A percentile compares a stretch with the other conserved stretches of the same genome.
These are phyloP conservation scores for Fusarium xylarioides DNA, from an alignment of 2,329 filamentous ascomycete genomes.

Conservation along the genomic window DNA sequence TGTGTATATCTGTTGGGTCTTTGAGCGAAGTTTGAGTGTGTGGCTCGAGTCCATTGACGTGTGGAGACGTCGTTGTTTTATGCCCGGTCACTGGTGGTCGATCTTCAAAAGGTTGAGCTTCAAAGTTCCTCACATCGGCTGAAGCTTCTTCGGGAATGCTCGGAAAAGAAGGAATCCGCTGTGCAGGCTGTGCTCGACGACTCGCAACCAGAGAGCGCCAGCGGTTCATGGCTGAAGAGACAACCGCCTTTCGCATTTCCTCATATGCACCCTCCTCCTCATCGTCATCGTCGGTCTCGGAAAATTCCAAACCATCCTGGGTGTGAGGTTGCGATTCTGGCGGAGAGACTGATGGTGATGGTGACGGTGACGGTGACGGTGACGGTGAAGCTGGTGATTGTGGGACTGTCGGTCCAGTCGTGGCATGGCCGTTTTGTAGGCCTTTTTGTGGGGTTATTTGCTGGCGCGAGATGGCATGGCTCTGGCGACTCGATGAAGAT, in stretches of 20 bases:
- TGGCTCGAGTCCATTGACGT: constrained; percentile 19
- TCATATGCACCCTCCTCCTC: constrained; percentile 30
- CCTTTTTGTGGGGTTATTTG: background rate
- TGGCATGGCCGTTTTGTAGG: constrained; percentile 13
- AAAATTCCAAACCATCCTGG: constrained; percentile 7
- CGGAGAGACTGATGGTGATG: constrained; percentile 1
- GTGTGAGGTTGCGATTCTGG: background rate
- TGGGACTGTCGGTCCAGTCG: background rate
- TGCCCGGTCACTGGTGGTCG: constrained; percentile 6
- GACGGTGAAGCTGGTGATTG: constrained; percentile 4
- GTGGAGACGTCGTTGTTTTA: background rate
- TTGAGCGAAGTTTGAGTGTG: constrained; percentile 4
- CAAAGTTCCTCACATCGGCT: constrained; percentile 21
- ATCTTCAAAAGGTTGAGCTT: constrained; percentile 10
- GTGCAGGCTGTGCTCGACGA: constrained; percentile 16
- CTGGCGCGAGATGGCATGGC: background rate
- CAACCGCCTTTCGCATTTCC: constrained; percentile 31
- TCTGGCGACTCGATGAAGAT: constrained; percentile 32
- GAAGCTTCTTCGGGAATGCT: constrained; percentile 26
- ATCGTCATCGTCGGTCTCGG: constrained; percentile 5
- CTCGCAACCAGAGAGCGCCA: constrained; percentile 38
- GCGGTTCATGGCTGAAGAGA: constrained; percentile 37
- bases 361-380: background rate
- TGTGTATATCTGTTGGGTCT: background rate
- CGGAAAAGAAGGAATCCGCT: constrained; percentile 16